Evolutionary conservation across 805 yeast genomes (phyloP), one percentile per base, ranked within the genome.

Genomic region (Priceomyces carsonii): DNA sequence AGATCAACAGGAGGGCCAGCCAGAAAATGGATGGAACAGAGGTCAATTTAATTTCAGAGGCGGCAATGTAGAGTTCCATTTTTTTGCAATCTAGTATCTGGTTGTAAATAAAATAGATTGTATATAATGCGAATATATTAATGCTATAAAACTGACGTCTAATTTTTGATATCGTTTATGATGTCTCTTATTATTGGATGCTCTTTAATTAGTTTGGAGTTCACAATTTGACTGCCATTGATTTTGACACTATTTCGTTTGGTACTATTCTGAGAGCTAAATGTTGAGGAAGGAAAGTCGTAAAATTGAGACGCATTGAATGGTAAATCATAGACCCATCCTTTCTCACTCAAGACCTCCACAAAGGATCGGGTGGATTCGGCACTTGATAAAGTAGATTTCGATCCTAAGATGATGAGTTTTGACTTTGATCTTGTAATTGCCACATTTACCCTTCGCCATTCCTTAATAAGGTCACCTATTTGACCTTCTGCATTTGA

Each of bases 401-500:
- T 71, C 1, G 96, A 86, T 0, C 99, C 99, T 23, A 93, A 63
- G 12, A 93, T 77, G 10, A 93, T 75, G 27, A 95, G 71, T 58
- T 93, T 93, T 14, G 84, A 74, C 53, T 78, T 80, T 0, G 99
- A 91, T 43, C 99, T 71, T 0, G 98, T 93, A 55, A 93, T 82
- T 0, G 97, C 95, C 22, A 93, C 99, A 59, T 93, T 93, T 30
- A 93, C 75, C 40, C 99, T 73, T 43, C 97, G 71, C 90, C 96
- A 83, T 49, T 93, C 98, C 42, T 75, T 78, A 27, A 93, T 63
- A 28, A 93, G 66, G 18, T 85, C 85, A 0, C 98, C 98, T 1
- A 85, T 80, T 26, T 68, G 70, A 7, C 70, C 66, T 14, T 74
- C 74, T 1, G 67, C 69, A 55, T 90, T 89, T 4, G 95, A 82